phyloP scores from a whole-genome alignment of 495 filamentous ascomycete species.

The Xylaria venustula region DNA sequence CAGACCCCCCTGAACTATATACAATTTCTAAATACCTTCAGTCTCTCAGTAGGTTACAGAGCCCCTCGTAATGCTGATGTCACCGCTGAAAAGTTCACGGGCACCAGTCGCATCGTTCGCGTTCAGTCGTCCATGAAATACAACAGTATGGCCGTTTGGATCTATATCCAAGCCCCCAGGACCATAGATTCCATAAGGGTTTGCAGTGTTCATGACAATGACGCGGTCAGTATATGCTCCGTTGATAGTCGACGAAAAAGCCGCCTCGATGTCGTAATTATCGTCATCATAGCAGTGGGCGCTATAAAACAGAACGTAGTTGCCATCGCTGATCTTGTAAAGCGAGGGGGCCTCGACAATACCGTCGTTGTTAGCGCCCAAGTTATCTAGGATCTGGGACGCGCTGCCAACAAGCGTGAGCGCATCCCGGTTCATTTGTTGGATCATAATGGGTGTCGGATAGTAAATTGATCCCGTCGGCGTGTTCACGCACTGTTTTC shows the following conservation, averaged over 20 bases:
- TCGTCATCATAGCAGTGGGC: constrained; percentile 52
- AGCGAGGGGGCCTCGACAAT: constrained; percentile 62
- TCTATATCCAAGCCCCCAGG: constrained; percentile 28
- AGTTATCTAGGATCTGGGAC: constrained; percentile 52
- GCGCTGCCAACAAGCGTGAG: constrained; percentile 47
- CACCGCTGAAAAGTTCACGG: neutral
- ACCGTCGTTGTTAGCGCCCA: constrained; percentile 48
- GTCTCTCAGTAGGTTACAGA: neutral
- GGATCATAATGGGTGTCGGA: constrained; percentile 58
- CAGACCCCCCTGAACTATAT: too few species aligned
- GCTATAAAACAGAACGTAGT: constrained; percentile 62
- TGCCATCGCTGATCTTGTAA: constrained; percentile 41
- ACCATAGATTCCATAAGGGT: constrained; percentile 20
- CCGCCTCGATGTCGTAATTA: constrained; percentile 55
- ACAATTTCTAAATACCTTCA: too few species aligned
- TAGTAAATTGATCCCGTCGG: constrained; percentile 17
- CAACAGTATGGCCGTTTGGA: constrained; percentile 21
- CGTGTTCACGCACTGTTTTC: constrained; percentile 15
- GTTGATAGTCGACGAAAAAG: constrained; percentile 40
- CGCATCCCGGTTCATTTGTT: constrained; percentile 48
- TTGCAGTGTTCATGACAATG: constrained; percentile 22
- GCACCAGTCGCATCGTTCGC: neutral
- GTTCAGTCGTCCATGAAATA: constrained; percentile 22
- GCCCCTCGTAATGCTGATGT: neutral
- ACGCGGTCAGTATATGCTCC: constrained; percentile 48